Base-by-base conservation (phyloP, 192 early-diverging fungal species). In the Thamnidium elegans region DNA sequence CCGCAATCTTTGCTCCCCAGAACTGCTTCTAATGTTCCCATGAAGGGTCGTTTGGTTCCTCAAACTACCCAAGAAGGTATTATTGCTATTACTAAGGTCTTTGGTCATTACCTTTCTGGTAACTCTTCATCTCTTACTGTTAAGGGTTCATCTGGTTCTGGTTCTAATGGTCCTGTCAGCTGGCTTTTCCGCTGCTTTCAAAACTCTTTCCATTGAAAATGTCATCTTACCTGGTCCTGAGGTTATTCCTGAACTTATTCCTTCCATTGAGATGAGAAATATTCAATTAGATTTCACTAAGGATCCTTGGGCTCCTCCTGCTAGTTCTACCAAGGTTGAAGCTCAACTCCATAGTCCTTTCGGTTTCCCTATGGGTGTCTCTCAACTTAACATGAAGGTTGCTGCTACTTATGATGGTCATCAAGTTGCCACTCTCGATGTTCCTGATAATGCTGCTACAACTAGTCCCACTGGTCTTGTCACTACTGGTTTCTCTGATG, bases 11-110 rank as follows among this genome's bases (percentile, higher is more conserved):
- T 26, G 42, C 68, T 65, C 68, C 68, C 73, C 7, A 36, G 32
- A 14, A 71, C 71, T 43, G 21, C 69, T 6, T 70, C 68, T 15
- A 66, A 68, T 45, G 59, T 86, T n/a, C 64, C 71, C 47, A 63
- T 87, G 68, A 74, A 70, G 11, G 86, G 86, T 45, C 76, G 70
- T 26, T 68, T 87, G 69, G 26, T 77, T 31, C 80, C 77, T 21
- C 86, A 85, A 65, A 76, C 66, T 8, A 69, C 67, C 46, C 55
- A 72, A 26, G 73, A 70, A 8, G 79, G 68, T 31, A 67, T 86
- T 56, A 62, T 58, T 5, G 76, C 79, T 13, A 71, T 85, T 56
- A 73, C 63, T 11, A 60, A 64, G 3, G 55, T 85, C 8, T 85
- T 85, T 64, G 77, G 75, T 10, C 70, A 79, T 47, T 85, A 78